Evolutionary conservation across 2,329 filamentous ascomycete species (phyloP).

Genomic region (Sarocladiaceae sp.): DNA sequence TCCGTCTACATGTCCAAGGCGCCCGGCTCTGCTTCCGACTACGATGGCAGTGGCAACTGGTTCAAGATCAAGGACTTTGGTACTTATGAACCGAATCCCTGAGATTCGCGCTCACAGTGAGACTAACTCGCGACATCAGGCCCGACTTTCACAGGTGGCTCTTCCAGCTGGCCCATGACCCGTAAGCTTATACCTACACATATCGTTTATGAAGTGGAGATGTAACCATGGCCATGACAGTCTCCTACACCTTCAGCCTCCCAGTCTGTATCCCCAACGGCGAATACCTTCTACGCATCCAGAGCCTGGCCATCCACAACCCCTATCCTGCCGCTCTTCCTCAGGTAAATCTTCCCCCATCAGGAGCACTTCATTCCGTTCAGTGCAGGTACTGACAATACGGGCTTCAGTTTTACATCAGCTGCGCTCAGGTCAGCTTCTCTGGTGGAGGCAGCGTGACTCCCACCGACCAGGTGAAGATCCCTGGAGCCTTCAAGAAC

Average conservation of each 20-base stretch:
- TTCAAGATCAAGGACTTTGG: constrained; percentile 24
- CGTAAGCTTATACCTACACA: not conserved
- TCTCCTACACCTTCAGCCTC: constrained; percentile 34
- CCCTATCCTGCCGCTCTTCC: constrained; percentile 2
- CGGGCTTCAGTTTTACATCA: constrained; percentile 6
- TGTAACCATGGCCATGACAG: constrained; percentile 8
- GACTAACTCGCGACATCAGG: too few species aligned
- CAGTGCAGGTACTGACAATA: constrained; percentile 16
- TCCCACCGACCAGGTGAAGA: constrained; percentile 15
- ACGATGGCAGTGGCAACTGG: constrained; percentile 39
- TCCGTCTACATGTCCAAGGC: constrained; percentile 38
- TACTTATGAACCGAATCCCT: not conserved
- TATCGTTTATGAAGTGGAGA: not conserved
- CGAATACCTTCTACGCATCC: constrained; percentile 38
- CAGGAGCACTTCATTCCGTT: not conserved
- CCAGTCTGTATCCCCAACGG: constrained; percentile 32
- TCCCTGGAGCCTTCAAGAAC: constrained; percentile 32
- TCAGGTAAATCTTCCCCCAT: constrained; percentile 4
- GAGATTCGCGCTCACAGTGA: constrained; percentile 23
- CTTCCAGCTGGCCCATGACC: constrained; percentile 22
- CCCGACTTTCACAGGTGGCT: constrained; percentile 17
- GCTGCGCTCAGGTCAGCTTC: constrained; percentile 15
- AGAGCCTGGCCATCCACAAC: constrained; percentile 40
- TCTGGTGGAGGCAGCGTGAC: constrained; percentile 11
- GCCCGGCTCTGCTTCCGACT: constrained; percentile 32